A percentile compares a stretch with the other conserved stretches of the same genome.
Conservation (phyloP, 1,284 basidiomycete species). For the Phellopilus nigrolimitatus region DNA sequence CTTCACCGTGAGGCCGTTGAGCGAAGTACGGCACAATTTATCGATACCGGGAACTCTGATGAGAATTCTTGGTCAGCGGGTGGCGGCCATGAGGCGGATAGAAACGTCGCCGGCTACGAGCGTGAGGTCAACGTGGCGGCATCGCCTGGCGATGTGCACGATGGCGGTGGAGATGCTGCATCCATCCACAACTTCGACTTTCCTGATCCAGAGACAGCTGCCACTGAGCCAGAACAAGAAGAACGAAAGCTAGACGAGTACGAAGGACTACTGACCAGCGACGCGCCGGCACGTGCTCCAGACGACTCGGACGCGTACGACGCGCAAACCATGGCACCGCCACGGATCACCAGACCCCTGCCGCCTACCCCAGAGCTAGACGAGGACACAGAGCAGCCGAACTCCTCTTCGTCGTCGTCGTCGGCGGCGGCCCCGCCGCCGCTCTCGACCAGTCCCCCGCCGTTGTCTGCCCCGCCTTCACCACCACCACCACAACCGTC, state of each 20-base stretch:
- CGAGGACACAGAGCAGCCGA: neutral
- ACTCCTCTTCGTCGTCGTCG: neutral
- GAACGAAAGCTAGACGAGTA: too few relatives aligned
- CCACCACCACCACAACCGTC: neutral
- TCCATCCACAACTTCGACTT: too few relatives aligned
- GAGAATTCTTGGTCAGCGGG: too few relatives aligned
- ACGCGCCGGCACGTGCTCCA: neutral
- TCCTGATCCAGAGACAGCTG: too few relatives aligned
- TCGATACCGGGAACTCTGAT: neutral
- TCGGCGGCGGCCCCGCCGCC: neutral
- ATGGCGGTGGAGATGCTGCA: neutral
- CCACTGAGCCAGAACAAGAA: too few relatives aligned
- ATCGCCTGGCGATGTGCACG: slow-evolving; percentile 3
- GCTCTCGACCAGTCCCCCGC: neutral
- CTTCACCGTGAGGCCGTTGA: too few relatives aligned
- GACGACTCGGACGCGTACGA: slow-evolving; percentile 11
- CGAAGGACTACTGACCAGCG: too few relatives aligned
- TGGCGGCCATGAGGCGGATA: slow-evolving; percentile 12
- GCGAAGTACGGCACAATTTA: neutral
- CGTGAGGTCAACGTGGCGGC: slow-evolving; percentile 6
- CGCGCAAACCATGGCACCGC: slow-evolving; percentile 29
- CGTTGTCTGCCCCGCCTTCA: slow-evolving; percentile 4
- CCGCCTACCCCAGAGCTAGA: slow-evolving; percentile 21
- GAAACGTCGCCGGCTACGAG: slow-evolving; percentile 16
- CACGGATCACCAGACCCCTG: slow-evolving; percentile 30